These are phyloP conservation scores for Paratrypanosoma confusum DNA, from an alignment of 208 protist species.

Conservation along the genomic window DNA sequence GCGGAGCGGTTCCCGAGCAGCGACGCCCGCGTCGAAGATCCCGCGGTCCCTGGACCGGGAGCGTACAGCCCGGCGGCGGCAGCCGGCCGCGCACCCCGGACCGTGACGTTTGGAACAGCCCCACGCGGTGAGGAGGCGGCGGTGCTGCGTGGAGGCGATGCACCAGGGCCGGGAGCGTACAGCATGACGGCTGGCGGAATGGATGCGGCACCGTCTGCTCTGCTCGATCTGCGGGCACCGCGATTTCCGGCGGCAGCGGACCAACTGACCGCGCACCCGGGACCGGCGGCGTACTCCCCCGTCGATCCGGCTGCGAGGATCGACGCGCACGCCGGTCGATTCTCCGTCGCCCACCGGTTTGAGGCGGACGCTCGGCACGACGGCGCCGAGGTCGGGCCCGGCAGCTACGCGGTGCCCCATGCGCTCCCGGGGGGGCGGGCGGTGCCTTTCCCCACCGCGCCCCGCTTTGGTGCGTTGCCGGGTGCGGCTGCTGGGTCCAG, in stretches of 20 bases:
- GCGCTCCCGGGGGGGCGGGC: neutral
- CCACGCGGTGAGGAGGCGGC: neutral
- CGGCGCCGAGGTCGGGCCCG: conserved; percentile 10
- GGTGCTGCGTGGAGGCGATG: conserved; percentile 1
- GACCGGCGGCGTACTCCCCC: neutral
- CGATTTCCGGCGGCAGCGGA: neutral
- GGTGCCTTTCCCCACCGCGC: neutral
- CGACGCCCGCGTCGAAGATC: conserved; percentile 6
- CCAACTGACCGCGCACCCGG: conserved; percentile 1
- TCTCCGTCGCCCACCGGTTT: too few relatives aligned
- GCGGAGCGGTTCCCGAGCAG: neutral
- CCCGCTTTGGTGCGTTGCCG: neutral
- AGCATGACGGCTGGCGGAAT: neutral
- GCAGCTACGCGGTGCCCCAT: conserved; percentile 7
- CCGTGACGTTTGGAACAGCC: too few relatives aligned
- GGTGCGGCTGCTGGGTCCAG: neutral
- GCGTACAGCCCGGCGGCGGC: conserved; percentile 14
- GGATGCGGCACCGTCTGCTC: neutral
- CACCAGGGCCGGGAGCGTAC: conserved; percentile 15
- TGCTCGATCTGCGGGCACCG: conserved; percentile 11
- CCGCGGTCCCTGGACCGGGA: conserved; percentile 16
- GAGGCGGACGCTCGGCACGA: neutral
- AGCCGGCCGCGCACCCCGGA: neutral
- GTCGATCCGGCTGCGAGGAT: neutral
- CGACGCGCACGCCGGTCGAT: neutral